Evolutionary conservation across 2,329 filamentous ascomycete genomes (phyloP).

Genomic region (Nemania diffusa): DNA sequence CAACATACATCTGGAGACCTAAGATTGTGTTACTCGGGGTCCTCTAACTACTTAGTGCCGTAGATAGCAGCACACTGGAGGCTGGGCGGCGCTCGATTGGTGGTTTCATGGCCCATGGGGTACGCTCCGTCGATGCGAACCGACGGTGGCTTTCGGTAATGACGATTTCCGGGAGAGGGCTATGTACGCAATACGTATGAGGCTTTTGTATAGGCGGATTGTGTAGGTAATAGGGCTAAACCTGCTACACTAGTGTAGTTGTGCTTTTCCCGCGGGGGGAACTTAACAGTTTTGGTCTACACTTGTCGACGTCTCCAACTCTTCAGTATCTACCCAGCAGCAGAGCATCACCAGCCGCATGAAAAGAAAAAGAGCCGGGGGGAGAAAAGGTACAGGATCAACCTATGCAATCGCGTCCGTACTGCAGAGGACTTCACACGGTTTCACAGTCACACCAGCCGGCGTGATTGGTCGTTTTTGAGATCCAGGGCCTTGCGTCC

Average conservation of each 20-base stretch:
- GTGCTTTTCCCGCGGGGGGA: neutral
- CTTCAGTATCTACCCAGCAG: neutral
- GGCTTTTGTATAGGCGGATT: constrained; percentile 7
- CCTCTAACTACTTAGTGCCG: neutral
- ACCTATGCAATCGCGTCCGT: neutral
- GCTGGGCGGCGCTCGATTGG: constrained; percentile 3
- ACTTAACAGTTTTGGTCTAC: neutral
- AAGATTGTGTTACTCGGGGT: constrained; percentile 2
- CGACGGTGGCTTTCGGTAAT: constrained; percentile 17
- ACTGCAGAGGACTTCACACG: constrained; percentile 20
- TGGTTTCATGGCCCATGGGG: neutral
- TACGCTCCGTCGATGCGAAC: neutral
- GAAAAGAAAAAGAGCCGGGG: neutral
- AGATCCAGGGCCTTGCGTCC: neutral
- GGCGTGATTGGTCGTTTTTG: constrained; percentile 13
- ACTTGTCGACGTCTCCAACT: constrained; percentile 3
- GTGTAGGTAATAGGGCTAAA: neutral
- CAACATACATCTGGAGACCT: no score
- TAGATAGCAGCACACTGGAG: neutral
- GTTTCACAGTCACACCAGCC: neutral
- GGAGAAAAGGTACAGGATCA: neutral
- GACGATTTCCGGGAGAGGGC: neutral
- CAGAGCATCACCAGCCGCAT: neutral
- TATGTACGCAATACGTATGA: no score
- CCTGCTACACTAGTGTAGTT: constrained; percentile 2